Evolutionary conservation across 495 filamentous ascomycete species (phyloP).

Genomic region (Durotheca rogersii): DNA sequence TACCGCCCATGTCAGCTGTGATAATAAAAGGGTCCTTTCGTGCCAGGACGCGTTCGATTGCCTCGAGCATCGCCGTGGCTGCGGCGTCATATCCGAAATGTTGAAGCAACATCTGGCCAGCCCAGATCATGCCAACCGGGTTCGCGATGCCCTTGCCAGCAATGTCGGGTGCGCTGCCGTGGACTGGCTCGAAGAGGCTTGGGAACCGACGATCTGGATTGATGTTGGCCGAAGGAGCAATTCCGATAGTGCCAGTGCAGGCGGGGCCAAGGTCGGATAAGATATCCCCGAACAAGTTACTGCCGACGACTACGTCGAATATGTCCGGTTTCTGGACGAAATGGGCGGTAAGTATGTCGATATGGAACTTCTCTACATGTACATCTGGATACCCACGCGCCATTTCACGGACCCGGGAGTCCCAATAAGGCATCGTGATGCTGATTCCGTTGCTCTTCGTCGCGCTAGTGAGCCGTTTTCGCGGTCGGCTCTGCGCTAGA

Average conservation of each 20-base stretch:
- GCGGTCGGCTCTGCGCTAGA: slow-evolving; percentile 71
- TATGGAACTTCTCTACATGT: slow-evolving; percentile 71
- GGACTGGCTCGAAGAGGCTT: slow-evolving; percentile 88
- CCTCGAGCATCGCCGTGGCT: slow-evolving; percentile 61
- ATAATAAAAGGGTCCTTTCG: slow-evolving; percentile 51
- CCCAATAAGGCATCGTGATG: slow-evolving; percentile 74
- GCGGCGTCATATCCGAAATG: slow-evolving; percentile 66
- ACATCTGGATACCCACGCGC: slow-evolving; percentile 71
- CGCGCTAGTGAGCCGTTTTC: slow-evolving; percentile 70
- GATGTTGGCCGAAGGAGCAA: slow-evolving; percentile 75
- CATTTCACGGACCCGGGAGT: slow-evolving; percentile 69
- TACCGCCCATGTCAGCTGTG: slow-evolving; percentile 70
- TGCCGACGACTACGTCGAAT: slow-evolving; percentile 80
- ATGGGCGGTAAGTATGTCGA: slow-evolving; percentile 79
- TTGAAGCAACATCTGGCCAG: slow-evolving; percentile 71
- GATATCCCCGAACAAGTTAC: slow-evolving; percentile 84
- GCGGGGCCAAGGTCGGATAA: slow-evolving; percentile 82
- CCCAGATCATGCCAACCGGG: slow-evolving; percentile 69
- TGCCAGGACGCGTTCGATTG: slow-evolving; percentile 64
- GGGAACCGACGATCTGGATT: slow-evolving; percentile 62
- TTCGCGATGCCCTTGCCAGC: slow-evolving; percentile 72
- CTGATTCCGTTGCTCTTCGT: slow-evolving; percentile 81
- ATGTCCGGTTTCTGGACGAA: slow-evolving; percentile 78
- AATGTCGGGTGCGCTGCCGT: slow-evolving; percentile 71
- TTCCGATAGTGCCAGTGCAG: slow-evolving; percentile 79